Conservation (phyloP, 495 filamentous ascomycete species). For the Aspergillus ostianus region DNA sequence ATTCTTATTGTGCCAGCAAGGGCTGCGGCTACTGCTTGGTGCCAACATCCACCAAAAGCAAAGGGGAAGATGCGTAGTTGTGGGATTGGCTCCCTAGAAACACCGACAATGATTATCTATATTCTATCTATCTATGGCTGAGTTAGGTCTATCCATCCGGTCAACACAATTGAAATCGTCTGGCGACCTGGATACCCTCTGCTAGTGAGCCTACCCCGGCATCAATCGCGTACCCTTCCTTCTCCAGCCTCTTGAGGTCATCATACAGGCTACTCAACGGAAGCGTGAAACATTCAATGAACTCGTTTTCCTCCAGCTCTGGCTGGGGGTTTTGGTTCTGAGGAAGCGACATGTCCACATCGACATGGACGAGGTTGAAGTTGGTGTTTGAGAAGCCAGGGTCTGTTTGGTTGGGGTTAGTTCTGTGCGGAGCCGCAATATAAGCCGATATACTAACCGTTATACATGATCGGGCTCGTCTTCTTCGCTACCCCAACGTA, state of each 20-base stretch:
- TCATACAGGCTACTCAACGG: conserved; percentile 63
- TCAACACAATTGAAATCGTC: conserved; percentile 45
- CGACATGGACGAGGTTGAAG: conserved; percentile 78
- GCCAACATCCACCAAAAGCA: too few relatives aligned
- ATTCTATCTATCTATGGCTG: not conserved
- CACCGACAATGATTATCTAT: not conserved
- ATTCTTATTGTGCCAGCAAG: too few relatives aligned
- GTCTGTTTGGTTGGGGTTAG: conserved; percentile 32
- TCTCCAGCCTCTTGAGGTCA: conserved; percentile 66
- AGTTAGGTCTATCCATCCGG: not conserved
- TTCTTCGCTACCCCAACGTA: conserved; percentile 70
- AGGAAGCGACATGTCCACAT: conserved; percentile 67
- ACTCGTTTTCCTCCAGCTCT: conserved; percentile 82
- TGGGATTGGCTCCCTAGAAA: too few relatives aligned
- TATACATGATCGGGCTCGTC: conserved; percentile 77
- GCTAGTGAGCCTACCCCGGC: conserved; percentile 80
- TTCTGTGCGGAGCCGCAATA: not conserved
- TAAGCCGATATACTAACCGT: conserved; percentile 50
- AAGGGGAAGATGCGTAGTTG: too few relatives aligned
- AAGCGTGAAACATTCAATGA: conserved; percentile 81
- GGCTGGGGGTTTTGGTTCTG: conserved; percentile 70
- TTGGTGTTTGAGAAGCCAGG: conserved; percentile 91
- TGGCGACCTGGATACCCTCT: conserved; percentile 80
- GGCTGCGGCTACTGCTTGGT: too few relatives aligned
- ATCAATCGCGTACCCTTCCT: conserved; percentile 79